Conservation (phyloP, 345 rosid genomes). For the thale cress (Arabidopsis thaliana) region TAIR10.1 NC_003074.8:601001-601500, state of each 20-base stretch:
- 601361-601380: neutral
- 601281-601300: constrained; percentile 72
- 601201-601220: constrained; percentile 83
- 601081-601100: constrained; percentile 74
- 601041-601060: constrained; percentile 80
- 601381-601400: neutral
- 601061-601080: constrained; percentile 91
- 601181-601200: constrained; percentile 86
- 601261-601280: constrained; percentile 88
- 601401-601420: neutral
- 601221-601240: constrained; percentile 82
- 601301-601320: constrained; percentile 84
- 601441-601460: constrained; percentile 1
- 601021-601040: constrained; percentile 65
- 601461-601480: neutral
- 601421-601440: neutral
- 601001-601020: constrained; percentile 20
- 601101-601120: constrained; percentile 65
- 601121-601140: constrained; percentile 72
- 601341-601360: neutral
- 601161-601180: constrained; percentile 81
- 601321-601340: constrained; percentile 65
- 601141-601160: constrained; percentile 86
- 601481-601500: neutral
- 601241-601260: constrained; percentile 85